Conservation (phyloP, 2,329 filamentous ascomycete species). For the Pestalotiopsis sp. region DNA sequence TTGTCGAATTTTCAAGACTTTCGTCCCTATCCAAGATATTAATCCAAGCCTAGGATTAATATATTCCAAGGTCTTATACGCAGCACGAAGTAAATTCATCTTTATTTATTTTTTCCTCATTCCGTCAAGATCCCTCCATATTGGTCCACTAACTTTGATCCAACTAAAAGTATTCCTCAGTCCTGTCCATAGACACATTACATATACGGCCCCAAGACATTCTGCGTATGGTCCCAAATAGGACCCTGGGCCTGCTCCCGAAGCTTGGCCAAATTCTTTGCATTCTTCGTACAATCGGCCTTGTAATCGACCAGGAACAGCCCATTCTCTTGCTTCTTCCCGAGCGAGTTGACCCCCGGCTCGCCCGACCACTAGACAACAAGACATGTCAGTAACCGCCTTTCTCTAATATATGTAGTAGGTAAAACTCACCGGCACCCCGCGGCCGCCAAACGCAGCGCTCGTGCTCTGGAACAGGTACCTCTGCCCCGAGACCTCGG, state of each 20-base stretch:
- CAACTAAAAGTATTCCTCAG: neutral
- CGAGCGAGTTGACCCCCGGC: constrained; percentile 31
- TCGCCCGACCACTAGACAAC: constrained; percentile 29
- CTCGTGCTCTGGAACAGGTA: constrained; percentile 39
- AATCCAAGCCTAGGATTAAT: no score
- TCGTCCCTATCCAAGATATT: no score
- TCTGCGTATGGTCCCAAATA: constrained; percentile 36
- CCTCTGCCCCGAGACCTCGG: constrained; percentile 37
- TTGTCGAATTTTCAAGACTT: no score
- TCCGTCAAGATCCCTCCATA: neutral
- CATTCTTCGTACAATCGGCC: constrained; percentile 34
- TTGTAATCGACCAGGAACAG: constrained; percentile 37
- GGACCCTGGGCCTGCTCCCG: constrained; percentile 31
- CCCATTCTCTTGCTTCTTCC: constrained; percentile 25
- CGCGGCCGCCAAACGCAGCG: constrained; percentile 37
- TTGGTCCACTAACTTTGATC: neutral
- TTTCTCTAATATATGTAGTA: no score
- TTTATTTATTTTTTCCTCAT: neutral
- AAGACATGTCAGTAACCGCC: no score
- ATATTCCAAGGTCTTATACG: neutral
- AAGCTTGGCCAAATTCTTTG: constrained; percentile 28
- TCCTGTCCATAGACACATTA: neutral
- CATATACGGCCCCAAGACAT: constrained; percentile 29
- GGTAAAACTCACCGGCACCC: constrained; percentile 20
- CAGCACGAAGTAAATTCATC: neutral